phyloP scores from a whole-genome alignment of 192 early-diverging fungal genomes.

The Linnemannia zychae region DNA sequence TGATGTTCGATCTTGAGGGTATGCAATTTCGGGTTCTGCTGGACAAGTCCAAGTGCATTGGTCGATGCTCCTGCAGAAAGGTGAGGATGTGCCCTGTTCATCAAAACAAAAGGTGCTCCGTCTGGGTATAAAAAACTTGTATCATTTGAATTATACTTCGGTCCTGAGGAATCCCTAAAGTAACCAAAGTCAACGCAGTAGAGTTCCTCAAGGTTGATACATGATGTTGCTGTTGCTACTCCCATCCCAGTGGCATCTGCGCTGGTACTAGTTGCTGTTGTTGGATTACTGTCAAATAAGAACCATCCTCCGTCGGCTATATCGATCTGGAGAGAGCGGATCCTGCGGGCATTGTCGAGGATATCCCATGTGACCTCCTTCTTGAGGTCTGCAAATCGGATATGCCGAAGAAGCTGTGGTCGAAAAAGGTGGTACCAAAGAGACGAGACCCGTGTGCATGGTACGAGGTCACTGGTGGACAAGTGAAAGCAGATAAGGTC shows the following conservation, averaged over 20 bases:
- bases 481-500: not conserved
- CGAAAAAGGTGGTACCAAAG: not conserved
- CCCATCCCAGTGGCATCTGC: no score
- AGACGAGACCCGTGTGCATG: not conserved
- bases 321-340: not conserved
- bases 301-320: not conserved
- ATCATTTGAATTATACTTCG: no score
- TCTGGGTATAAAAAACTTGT: no score
- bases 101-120: not conserved
- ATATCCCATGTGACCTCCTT: not conserved
- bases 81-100: not conserved
- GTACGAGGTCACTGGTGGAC: not conserved
- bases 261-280: no score
- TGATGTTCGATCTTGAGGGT: no score
- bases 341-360: not conserved
- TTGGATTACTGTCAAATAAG: no score
- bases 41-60: no score
- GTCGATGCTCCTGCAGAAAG: not conserved
- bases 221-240: not conserved
- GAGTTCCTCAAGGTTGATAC: not conserved
- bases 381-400: constrained; percentile 1
- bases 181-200: not conserved
- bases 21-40: no score
- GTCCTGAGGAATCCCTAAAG: no score
- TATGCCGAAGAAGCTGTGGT: not conserved